phyloP scores from a whole-genome alignment of 495 filamentous ascomycete genomes.

The Aspergillus biplanus region DNA sequence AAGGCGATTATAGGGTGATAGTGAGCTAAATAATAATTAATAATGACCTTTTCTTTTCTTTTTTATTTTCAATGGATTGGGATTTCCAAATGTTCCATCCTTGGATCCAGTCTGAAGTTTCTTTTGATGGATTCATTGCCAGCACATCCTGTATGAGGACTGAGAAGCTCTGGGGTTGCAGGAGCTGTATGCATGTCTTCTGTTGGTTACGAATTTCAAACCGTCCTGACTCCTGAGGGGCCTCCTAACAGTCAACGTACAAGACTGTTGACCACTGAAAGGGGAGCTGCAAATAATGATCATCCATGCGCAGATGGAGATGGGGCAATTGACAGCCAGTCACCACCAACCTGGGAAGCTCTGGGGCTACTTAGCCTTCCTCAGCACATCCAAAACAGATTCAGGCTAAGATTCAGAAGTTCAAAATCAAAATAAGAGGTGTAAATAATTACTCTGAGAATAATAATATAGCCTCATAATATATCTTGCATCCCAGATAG shows the following conservation, averaged over 20 bases:
- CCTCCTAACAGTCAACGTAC: neutral
- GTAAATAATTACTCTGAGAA: neutral
- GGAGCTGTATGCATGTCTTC: neutral
- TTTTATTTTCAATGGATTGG: too few species aligned
- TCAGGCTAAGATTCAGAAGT: neutral
- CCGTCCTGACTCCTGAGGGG: neutral
- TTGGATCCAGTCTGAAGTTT: neutral
- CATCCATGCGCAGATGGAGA: slow-evolving; percentile 9
- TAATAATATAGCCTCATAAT: neutral
- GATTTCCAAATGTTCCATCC: too few species aligned
- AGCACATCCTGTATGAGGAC: neutral
- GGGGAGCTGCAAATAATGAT: slow-evolving; percentile 12
- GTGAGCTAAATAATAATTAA: too few species aligned
- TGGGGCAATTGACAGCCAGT: neutral
- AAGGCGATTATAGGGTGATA: too few species aligned
- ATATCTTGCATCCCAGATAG: neutral
- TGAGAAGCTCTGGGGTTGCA: neutral
- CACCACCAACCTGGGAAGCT: neutral
- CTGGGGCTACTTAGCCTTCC: too few species aligned
- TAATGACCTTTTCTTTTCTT: too few species aligned
- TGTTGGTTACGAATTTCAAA: neutral
- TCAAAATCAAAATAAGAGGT: neutral
- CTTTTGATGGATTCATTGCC: neutral
- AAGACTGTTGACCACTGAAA: slow-evolving; percentile 2
- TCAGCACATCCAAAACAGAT: neutral